These are phyloP conservation scores for Salix viminalis DNA, from an alignment of 345 rosid genomes.

Conservation along the genomic window DNA sequence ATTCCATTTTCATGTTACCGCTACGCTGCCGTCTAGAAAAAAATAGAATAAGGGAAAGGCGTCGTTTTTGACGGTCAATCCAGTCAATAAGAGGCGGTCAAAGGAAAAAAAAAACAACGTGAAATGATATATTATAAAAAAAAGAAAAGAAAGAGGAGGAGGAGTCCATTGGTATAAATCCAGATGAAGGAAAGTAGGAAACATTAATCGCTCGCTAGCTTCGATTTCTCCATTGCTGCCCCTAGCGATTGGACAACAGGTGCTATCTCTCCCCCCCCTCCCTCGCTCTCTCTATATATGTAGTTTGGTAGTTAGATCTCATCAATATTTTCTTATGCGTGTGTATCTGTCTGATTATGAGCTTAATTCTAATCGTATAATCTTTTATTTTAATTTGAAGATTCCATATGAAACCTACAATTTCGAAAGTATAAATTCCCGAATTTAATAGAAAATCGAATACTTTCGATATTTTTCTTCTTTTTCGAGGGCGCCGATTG, in stretches of 20 bases:
- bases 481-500: neutral
- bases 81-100: neutral
- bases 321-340: neutral
- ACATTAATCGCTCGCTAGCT: neutral
- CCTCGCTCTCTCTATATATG: neutral
- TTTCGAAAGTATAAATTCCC: too few species aligned
- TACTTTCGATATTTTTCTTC: too few species aligned
- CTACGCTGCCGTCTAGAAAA: too few species aligned
- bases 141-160: neutral
- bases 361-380: neutral
- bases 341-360: neutral
- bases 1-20: too few species aligned
- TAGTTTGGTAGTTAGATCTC: neutral
- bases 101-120: neutral
- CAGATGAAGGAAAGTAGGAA: neutral
- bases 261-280: slow-evolving; percentile 2
- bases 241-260: neutral
- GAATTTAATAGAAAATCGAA: too few species aligned
- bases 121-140: neutral
- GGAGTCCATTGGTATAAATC: neutral
- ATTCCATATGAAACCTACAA: neutral
- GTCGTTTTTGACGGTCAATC: neutral
- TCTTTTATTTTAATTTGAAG: neutral
- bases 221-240: neutral
- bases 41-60: neutral